Percentiles rank a stretch among this genome's conserved stretches.
These are phyloP conservation scores for Myrica gale DNA, from an alignment of 306 rosid genomes.

Conservation along the genomic window DNA sequence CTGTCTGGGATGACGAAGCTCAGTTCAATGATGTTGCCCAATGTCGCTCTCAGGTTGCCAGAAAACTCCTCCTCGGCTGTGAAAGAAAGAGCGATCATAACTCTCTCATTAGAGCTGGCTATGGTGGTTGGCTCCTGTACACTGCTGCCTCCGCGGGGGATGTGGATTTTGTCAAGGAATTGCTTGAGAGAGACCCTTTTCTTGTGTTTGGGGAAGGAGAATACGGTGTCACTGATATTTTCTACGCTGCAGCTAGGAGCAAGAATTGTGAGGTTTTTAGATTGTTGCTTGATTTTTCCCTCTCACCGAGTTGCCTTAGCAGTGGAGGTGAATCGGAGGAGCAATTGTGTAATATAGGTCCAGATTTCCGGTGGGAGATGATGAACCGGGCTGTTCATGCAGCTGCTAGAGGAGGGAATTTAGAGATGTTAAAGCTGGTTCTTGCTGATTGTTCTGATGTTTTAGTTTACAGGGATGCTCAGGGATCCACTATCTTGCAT, in stretches of 20 bases:
- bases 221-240: slow-evolving; percentile 77
- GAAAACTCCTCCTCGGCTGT: slow-evolving; percentile 57
- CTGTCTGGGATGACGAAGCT: slow-evolving; percentile 82
- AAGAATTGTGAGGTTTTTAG: slow-evolving; percentile 57
- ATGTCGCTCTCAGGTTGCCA: slow-evolving; percentile 68
- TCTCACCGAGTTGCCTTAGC: slow-evolving; percentile 36
- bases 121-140: slow-evolving; percentile 94
- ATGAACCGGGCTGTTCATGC: slow-evolving; percentile 76
- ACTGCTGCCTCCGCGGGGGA: slow-evolving; percentile 95
- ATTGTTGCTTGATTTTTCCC: slow-evolving; percentile 50
- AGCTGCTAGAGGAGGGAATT: slow-evolving; percentile 84
- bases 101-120: slow-evolving; percentile 84
- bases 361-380: slow-evolving; percentile 61
- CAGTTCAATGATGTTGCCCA: slow-evolving; percentile 60
- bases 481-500: slow-evolving; percentile 69
- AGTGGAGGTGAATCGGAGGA: slow-evolving; percentile 41
- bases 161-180: slow-evolving; percentile 50
- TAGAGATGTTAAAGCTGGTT: slow-evolving; percentile 62
- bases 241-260: slow-evolving; percentile 85
- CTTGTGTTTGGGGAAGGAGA: slow-evolving; percentile 91
- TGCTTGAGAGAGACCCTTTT: slow-evolving; percentile 55
- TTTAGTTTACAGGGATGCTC: slow-evolving; percentile 54
- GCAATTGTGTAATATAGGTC: slow-evolving; percentile 29
- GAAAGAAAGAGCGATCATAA: slow-evolving; percentile 42
- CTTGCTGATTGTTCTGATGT: slow-evolving; percentile 40